phyloP scores from a whole-genome alignment of 768 basidiomycete genomes.

The Leccinum subgranulosum region DNA sequence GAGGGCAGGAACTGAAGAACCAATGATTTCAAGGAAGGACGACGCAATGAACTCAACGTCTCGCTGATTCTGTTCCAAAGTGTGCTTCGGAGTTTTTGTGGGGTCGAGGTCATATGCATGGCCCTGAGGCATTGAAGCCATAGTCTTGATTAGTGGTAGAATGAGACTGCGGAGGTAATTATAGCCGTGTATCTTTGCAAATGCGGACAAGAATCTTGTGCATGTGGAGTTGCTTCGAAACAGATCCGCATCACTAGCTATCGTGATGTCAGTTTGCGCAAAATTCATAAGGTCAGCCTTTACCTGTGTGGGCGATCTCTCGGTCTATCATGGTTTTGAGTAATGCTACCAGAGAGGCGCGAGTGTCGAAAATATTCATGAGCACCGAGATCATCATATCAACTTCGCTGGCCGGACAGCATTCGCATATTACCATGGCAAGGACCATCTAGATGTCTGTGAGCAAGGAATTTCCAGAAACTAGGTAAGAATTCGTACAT shows the following conservation, averaged over 20 bases:
- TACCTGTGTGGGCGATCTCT: constrained; percentile 79
- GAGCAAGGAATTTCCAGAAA: constrained; percentile 1
- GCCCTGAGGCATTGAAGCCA: constrained; percentile 68
- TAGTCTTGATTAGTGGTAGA: constrained; percentile 70
- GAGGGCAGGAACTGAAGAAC: constrained; percentile 62
- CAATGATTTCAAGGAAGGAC: constrained; percentile 72
- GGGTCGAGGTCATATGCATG: constrained; percentile 81
- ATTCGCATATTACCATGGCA: constrained; percentile 84
- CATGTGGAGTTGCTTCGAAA: constrained; percentile 89
- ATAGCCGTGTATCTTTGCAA: constrained; percentile 89
- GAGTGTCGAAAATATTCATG: constrained; percentile 82
- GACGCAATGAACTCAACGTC: constrained; percentile 73
- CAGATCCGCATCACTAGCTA: constrained; percentile 76
- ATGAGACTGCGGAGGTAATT: constrained; percentile 83
- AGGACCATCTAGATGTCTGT: constrained; percentile 56
- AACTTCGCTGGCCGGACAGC: constrained; percentile 73
- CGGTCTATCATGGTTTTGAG: constrained; percentile 83
- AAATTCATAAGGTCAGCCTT: constrained; percentile 5
- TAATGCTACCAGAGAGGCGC: constrained; percentile 64
- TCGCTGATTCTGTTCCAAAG: constrained; percentile 62
- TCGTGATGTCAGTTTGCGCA: constrained; percentile 2
- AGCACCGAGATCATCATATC: constrained; percentile 84
- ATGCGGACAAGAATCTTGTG: constrained; percentile 81
- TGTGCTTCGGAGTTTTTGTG: constrained; percentile 51
- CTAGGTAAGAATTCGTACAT: constrained; percentile 44